These are phyloP conservation scores for Aristolochia fimbriata DNA, from an alignment of 164 flowering plant species.

Conservation along the genomic window DNA sequence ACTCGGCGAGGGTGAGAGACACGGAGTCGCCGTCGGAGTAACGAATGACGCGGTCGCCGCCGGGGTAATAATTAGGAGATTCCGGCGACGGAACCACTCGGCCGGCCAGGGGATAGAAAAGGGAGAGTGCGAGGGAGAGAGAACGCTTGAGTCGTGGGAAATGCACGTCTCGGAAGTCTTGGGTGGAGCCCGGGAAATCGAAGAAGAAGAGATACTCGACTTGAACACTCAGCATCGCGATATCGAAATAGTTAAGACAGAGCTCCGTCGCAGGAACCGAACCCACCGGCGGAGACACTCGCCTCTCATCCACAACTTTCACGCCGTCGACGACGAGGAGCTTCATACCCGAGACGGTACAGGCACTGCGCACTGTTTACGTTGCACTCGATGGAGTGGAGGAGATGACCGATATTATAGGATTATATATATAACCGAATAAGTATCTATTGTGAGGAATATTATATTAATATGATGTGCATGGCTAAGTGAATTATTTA, in stretches of 20 bases:
- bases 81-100: constrained; percentile 15
- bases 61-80: not conserved
- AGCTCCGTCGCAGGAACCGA: constrained; percentile 9
- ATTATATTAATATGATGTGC: no score
- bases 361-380: no score
- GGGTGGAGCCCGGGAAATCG: not conserved
- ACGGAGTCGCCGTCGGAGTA: constrained; percentile 25
- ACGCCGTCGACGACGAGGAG: no score
- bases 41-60: constrained; percentile 12
- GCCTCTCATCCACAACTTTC: no score
- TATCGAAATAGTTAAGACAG: constrained; percentile 12
- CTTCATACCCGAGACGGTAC: no score
- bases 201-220: constrained; percentile 8
- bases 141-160: constrained; percentile 19
- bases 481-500: no score
- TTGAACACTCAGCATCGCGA: not conserved
- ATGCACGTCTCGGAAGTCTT: not conserved
- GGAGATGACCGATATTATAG: no score
- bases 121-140: constrained; percentile 31
- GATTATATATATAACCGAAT: no score
- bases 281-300: constrained; percentile 6
- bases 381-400: no score
- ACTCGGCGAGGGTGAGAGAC: constrained; percentile 13
- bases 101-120: constrained; percentile 32
- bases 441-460: no score